A percentile compares a stretch with the other conserved stretches of the same genome.
phyloP scores from a whole-genome alignment of 768 basidiomycete genomes.

The Suillus subalutaceus region DNA sequence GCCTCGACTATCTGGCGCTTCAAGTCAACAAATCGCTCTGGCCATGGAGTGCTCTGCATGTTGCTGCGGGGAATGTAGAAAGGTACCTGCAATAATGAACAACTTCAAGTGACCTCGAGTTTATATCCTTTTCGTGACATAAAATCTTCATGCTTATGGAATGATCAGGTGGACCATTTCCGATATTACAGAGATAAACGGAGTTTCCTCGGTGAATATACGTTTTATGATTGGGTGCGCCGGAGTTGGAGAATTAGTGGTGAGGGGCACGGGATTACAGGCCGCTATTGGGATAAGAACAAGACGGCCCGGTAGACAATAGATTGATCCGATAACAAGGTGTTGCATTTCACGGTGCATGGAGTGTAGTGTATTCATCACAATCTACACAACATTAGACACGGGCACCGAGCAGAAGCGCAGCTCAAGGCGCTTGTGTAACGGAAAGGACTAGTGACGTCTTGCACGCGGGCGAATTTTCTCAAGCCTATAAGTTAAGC shows the following conservation, averaged over 20 bases:
- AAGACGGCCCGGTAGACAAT: background rate
- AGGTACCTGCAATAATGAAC: conserved; percentile 2
- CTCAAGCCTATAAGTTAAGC: background rate
- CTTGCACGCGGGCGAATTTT: background rate
- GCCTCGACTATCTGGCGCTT: conserved; percentile 59
- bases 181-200: conserved; percentile 8
- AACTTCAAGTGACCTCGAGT: background rate
- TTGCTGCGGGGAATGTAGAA: background rate
- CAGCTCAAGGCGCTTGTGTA: background rate
- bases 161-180: conserved; percentile 4
- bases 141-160: background rate
- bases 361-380: background rate
- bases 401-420: too few species aligned
- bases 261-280: background rate
- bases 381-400: background rate
- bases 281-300: background rate
- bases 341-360: background rate
- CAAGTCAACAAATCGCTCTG: conserved; percentile 54
- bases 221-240: background rate
- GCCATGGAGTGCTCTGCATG: conserved; percentile 19
- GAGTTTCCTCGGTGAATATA: background rate
- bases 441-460: too few species aligned
- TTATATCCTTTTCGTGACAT: conserved; percentile 14
- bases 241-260: background rate
- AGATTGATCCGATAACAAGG: background rate